Percentiles rank a stretch among this genome's conserved stretches.
Conservation (phyloP, 495 filamentous ascomycete species). For the Arthonia radiata region DNA sequence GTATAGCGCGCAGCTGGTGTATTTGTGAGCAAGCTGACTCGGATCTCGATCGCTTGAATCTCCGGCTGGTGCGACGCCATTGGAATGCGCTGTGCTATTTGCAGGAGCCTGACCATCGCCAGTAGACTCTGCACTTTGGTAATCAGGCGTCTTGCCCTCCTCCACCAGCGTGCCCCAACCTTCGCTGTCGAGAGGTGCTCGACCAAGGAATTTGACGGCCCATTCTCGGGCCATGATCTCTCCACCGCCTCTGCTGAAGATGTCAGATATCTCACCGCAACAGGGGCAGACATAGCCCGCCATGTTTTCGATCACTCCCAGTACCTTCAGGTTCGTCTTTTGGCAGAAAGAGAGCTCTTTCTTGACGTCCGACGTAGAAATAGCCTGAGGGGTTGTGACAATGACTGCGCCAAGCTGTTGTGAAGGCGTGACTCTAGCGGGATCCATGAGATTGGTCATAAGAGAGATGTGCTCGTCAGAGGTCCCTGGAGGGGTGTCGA, state of each 20-base stretch:
- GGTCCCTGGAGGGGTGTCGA: conserved; percentile 91
- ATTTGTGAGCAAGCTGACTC: conserved; percentile 47
- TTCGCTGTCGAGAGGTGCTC: conserved; percentile 65
- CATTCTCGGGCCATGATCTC: conserved; percentile 75
- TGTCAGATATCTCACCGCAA: conserved; percentile 77
- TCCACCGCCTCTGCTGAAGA: conserved; percentile 78
- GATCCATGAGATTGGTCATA: conserved; percentile 52
- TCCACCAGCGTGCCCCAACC: conserved; percentile 37
- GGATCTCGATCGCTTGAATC: conserved; percentile 16
- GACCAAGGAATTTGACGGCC: conserved; percentile 58
- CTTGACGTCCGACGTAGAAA: conserved; percentile 75
- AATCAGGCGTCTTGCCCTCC: conserved; percentile 25
- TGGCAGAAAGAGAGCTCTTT: conserved; percentile 93
- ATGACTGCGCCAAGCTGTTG: conserved; percentile 62
- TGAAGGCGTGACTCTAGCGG: conserved; percentile 14
- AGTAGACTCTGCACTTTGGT: conserved; percentile 12
- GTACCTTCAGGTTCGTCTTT: conserved; percentile 56
- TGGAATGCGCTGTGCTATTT: conserved; percentile 8
- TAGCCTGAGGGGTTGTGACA: conserved; percentile 87
- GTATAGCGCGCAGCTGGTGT: conserved; percentile 50
- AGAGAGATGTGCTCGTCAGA: conserved; percentile 94
- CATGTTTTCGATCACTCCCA: conserved; percentile 97
- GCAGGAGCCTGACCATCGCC: conserved; percentile 7
- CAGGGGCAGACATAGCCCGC: conserved; percentile 86
- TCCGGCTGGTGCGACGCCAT: conserved; percentile 7